Conservation (phyloP, 2,329 filamentous ascomycete species). For the Sporothrix variecibatus region DNA sequence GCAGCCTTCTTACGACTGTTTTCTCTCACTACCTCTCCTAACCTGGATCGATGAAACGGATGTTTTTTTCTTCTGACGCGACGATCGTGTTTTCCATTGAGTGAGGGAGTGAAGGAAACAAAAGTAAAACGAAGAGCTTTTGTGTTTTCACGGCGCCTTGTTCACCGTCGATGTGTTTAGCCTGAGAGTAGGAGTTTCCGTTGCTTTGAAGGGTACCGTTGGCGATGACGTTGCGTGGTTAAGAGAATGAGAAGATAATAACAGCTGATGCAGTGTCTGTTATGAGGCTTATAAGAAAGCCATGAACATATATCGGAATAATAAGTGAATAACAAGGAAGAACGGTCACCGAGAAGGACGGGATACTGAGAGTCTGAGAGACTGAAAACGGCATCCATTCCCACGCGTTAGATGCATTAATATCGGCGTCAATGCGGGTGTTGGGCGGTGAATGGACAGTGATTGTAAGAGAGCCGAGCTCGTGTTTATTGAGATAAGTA, state of each 20-base stretch:
- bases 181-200: background rate
- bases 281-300: background rate
- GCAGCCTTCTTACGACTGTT: background rate
- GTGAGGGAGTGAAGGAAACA: background rate
- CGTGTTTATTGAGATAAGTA: background rate
- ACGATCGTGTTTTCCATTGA: conserved; percentile 13
- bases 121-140: background rate
- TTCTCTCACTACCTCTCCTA: background rate
- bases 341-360: conserved; percentile 2
- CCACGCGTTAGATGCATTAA: conserved; percentile 2
- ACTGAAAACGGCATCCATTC: background rate
- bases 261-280: background rate
- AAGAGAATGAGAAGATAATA: background rate
- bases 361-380: background rate
- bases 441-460: background rate
- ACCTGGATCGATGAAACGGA: background rate
- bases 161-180: background rate
- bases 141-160: background rate
- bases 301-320: background rate
- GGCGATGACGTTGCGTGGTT: background rate
- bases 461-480: too few species aligned
- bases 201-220: background rate
- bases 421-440: conserved; percentile 18
- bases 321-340: conserved; percentile 2
- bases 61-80: background rate